These are phyloP conservation scores for Xylaria palmicola DNA, from an alignment of 495 filamentous ascomycete genomes.

Conservation along the genomic window DNA sequence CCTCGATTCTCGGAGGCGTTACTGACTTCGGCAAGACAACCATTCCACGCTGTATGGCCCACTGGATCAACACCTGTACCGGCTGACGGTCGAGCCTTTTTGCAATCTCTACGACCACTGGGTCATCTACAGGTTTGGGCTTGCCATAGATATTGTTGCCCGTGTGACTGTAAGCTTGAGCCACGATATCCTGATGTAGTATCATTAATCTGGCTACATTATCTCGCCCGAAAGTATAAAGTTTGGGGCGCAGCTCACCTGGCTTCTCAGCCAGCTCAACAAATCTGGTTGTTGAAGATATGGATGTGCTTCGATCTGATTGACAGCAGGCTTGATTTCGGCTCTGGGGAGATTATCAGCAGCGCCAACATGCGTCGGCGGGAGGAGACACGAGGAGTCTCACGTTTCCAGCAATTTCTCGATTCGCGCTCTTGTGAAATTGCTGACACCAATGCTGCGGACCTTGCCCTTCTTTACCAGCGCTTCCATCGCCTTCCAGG, in stretches of 20 bases:
- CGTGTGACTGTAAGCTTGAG: conserved; percentile 61
- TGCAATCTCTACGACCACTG: conserved; percentile 41
- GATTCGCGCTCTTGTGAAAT: conserved; percentile 51
- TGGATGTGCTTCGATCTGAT: conserved; percentile 64
- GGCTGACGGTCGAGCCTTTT: conserved; percentile 44
- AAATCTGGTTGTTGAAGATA: conserved; percentile 56
- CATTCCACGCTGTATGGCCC: conserved; percentile 53
- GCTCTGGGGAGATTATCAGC: background rate
- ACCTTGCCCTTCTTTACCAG: conserved; percentile 48
- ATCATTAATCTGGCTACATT: background rate
- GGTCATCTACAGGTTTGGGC: conserved; percentile 44
- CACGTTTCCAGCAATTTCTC: conserved; percentile 37
- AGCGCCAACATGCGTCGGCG: background rate
- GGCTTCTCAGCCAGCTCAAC: conserved; percentile 43
- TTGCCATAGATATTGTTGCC: conserved; percentile 56
- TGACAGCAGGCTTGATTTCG: conserved; percentile 49
- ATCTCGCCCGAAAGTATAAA: background rate
- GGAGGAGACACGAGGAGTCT: background rate
- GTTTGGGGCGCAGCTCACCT: conserved; percentile 26
- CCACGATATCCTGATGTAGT: conserved; percentile 40
- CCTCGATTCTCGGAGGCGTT: conserved; percentile 55
- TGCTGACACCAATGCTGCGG: conserved; percentile 54
- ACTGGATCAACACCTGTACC: conserved; percentile 52
- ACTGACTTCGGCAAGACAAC: conserved; percentile 62
- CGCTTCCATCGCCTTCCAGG: conserved; percentile 51